phyloP scores from a whole-genome alignment of 495 filamentous ascomycete species.

The Aspergillus ellipticus region DNA sequence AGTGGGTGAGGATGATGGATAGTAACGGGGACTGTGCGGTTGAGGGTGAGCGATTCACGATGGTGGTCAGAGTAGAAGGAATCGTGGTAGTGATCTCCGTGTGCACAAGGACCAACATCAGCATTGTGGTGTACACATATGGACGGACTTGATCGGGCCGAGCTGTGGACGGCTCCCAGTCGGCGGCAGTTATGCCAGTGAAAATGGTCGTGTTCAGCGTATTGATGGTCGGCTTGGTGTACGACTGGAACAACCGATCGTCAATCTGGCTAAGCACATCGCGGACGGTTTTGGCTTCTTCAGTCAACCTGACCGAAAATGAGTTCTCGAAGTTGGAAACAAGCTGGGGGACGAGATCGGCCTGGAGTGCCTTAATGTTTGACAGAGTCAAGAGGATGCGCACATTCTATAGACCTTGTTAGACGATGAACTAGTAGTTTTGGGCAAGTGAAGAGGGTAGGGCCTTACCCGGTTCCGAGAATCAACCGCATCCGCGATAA shows the following conservation, averaged over 20 bases:
- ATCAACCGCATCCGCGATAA: slow-evolving; percentile 57
- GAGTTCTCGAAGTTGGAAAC: slow-evolving; percentile 82
- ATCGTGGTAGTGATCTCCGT: slow-evolving; percentile 83
- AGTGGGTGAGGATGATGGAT: slow-evolving; percentile 67
- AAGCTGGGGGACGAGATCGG: slow-evolving; percentile 74
- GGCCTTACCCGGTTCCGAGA: slow-evolving; percentile 65
- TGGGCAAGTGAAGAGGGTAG: neutral
- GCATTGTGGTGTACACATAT: slow-evolving; percentile 83
- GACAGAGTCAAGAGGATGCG: slow-evolving; percentile 89
- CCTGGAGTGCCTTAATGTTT: slow-evolving; percentile 76
- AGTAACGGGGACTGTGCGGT: slow-evolving; percentile 59
- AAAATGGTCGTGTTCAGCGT: slow-evolving; percentile 60
- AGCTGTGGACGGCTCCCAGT: slow-evolving; percentile 63
- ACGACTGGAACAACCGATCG: slow-evolving; percentile 81
- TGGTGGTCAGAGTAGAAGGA: slow-evolving; percentile 31
- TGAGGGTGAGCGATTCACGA: slow-evolving; percentile 25
- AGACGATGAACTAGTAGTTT: slow-evolving; percentile 17
- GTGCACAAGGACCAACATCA: slow-evolving; percentile 82
- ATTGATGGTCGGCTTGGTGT: slow-evolving; percentile 69
- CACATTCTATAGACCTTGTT: slow-evolving; percentile 58
- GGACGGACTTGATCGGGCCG: slow-evolving; percentile 73
- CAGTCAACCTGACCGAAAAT: slow-evolving; percentile 86
- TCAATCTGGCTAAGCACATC: slow-evolving; percentile 90
- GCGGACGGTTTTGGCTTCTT: slow-evolving; percentile 83
- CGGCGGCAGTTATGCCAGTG: slow-evolving; percentile 62